Evolutionary conservation across 345 rosid genomes (phyloP).

Genomic region (Rubroshorea leprosula): DNA sequence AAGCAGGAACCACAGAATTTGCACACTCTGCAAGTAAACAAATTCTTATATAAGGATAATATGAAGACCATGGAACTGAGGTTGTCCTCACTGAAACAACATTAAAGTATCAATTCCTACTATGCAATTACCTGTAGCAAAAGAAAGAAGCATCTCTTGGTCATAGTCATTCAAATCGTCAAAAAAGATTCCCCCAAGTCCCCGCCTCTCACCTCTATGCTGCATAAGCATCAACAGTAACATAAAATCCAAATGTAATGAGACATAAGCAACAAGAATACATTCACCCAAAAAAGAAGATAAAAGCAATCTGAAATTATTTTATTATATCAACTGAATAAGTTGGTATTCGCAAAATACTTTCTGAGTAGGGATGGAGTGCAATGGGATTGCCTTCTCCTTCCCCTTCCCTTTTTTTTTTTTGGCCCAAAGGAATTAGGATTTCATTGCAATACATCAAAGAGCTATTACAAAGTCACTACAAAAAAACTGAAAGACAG

Average conservation of each 20-base stretch:
- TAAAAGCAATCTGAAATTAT: no score
- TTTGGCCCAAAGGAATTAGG: no score
- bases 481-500: no score
- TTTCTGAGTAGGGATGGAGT: no score
- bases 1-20: constrained; percentile 84
- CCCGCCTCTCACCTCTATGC: constrained; percentile 94
- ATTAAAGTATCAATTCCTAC: background rate
- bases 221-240: constrained; percentile 27
- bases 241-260: constrained; percentile 2
- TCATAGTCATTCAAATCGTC: constrained; percentile 89
- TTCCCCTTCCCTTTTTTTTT: no score
- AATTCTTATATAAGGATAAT: background rate
- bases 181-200: constrained; percentile 97
- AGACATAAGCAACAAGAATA: no score
- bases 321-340: no score
- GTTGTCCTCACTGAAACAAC: background rate
- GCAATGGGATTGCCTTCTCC: no score
- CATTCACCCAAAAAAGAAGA: no score
- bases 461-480: no score
- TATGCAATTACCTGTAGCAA: constrained; percentile 68
- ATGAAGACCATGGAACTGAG: background rate
- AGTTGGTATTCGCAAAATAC: no score
- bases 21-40: constrained; percentile 66
- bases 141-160: constrained; percentile 92
- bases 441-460: no score